A percentile compares a stretch with the other conserved stretches of the same genome.
These are phyloP conservation scores for Brassica rapa DNA, from an alignment of 345 rosid genomes.

Conservation along the genomic window DNA sequence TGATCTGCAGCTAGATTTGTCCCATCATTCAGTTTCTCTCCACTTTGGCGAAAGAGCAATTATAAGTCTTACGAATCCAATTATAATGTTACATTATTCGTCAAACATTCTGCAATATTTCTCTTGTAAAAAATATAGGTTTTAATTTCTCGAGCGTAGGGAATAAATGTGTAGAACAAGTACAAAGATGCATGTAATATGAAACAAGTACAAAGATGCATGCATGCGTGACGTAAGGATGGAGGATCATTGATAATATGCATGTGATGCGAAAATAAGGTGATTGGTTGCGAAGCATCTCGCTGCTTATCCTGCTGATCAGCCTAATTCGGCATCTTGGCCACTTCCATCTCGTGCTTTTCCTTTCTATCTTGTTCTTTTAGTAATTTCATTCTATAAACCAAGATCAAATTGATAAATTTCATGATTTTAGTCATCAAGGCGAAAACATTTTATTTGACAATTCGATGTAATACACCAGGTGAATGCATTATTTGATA, in stretches of 20 bases:
- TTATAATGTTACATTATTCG: conserved; percentile 2
- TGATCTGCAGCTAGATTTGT: conserved; percentile 16
- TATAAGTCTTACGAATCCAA: background rate
- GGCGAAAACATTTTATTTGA: too few species aligned
- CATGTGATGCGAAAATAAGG: conserved; percentile 16
- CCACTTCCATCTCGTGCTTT: too few species aligned
- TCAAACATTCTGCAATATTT: background rate
- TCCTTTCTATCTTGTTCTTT: too few species aligned
- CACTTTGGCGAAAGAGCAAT: conserved; percentile 6
- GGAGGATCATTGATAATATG: conserved; percentile 3
- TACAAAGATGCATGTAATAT: background rate
- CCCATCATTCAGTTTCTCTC: conserved; percentile 15
- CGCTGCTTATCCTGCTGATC: too few species aligned
- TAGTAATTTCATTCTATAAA: too few species aligned
- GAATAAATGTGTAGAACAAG: background rate
- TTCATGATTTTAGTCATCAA: too few species aligned
- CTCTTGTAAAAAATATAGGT: background rate
- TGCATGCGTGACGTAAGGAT: conserved; percentile 28
- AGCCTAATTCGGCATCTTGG: too few species aligned
- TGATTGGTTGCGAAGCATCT: too few species aligned
- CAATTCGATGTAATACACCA: too few species aligned
- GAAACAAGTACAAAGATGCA: conserved; percentile 24
- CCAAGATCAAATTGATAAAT: too few species aligned
- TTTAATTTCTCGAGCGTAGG: background rate
- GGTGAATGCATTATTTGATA: too few species aligned